A percentile compares a stretch with the other conserved stretches of the same genome.
Evolutionary conservation across 192 early-diverging fungal species (phyloP).

Genomic region (Backusella sp.): DNA sequence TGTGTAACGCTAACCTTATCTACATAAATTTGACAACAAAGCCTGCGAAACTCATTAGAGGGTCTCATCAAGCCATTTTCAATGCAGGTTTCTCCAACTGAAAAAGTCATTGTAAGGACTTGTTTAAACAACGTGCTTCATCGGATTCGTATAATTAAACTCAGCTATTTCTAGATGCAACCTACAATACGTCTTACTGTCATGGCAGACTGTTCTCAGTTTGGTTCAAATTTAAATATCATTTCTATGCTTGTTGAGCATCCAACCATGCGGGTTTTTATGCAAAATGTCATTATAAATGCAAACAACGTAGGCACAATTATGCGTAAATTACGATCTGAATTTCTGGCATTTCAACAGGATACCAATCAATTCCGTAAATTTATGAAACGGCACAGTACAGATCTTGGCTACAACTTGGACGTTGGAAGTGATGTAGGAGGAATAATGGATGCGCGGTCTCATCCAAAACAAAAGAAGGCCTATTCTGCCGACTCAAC

Average conservation of each 20-base stretch:
- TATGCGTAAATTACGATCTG: constrained; percentile 35
- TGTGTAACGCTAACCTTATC: constrained; percentile 8
- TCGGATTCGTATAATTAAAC: not conserved
- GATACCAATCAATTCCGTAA: constrained; percentile 44
- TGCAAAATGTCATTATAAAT: constrained; percentile 50
- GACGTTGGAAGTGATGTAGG: constrained; percentile 28
- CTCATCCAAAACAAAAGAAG: not conserved
- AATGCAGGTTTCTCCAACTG: constrained; percentile 20
- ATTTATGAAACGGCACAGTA: constrained; percentile 32
- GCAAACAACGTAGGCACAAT: constrained; percentile 37
- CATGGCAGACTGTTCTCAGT: constrained; percentile 59
- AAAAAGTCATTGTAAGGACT: constrained; percentile 17
- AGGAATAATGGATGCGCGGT: constrained; percentile 6
- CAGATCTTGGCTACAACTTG: constrained; percentile 39
- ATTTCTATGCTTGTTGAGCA: constrained; percentile 49
- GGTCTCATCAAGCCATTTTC: constrained; percentile 38
- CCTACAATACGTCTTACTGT: constrained; percentile 47
- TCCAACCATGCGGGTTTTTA: constrained; percentile 55
- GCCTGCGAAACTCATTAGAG: constrained; percentile 33
- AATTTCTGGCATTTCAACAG: constrained; percentile 44
- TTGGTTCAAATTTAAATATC: constrained; percentile 52
- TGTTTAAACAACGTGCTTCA: not conserved
- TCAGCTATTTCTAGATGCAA: constrained; percentile 17
- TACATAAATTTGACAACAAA: constrained; percentile 2
- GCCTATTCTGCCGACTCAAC: not conserved